Evolutionary conservation across 164 flowering plant species (phyloP).

Genomic region (Magnolia officinalis): DNA sequence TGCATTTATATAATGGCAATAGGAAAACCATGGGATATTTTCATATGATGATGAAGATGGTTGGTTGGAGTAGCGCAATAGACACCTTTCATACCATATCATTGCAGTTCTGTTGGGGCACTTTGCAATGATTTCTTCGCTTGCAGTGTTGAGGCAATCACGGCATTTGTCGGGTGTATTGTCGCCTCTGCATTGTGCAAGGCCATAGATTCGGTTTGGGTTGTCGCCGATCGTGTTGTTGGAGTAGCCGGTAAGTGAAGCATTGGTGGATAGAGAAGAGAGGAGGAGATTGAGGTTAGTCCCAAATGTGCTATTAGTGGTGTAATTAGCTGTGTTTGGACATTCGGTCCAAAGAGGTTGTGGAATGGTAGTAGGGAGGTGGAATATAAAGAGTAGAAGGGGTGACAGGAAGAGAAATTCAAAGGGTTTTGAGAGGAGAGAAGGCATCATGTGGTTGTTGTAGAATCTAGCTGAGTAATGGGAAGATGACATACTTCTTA

Average conservation of each 20-base stretch:
- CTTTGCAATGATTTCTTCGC: not conserved
- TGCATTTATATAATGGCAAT: not conserved
- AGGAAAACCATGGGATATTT: no score
- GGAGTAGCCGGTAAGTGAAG: slow-evolving; percentile 20
- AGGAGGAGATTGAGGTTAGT: slow-evolving; percentile 18
- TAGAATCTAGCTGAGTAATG: no score
- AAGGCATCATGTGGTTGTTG: no score
- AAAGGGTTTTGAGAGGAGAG: not conserved
- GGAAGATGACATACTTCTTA: no score
- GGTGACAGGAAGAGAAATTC: not conserved
- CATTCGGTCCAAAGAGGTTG: not conserved
- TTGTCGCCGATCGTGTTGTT: slow-evolving; percentile 15
- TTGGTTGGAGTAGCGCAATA: slow-evolving; percentile 15
- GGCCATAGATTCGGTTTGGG: slow-evolving; percentile 17
- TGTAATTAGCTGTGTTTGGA: slow-evolving; percentile 8
- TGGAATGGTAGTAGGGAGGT: not conserved
- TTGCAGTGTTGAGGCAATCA: slow-evolving; percentile 10
- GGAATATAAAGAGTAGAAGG: not conserved
- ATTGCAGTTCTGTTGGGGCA: slow-evolving; percentile 10
- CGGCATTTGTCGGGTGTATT: slow-evolving; percentile 10
- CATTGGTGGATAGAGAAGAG: slow-evolving; percentile 9
- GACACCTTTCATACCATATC: slow-evolving; percentile 25
- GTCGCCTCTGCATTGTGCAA: slow-evolving; percentile 24
- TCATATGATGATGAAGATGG: not conserved
- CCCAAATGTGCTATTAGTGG: slow-evolving; percentile 11